phyloP scores from a whole-genome alignment of 331 rosid genomes.

The Spiraea crenata region DNA sequence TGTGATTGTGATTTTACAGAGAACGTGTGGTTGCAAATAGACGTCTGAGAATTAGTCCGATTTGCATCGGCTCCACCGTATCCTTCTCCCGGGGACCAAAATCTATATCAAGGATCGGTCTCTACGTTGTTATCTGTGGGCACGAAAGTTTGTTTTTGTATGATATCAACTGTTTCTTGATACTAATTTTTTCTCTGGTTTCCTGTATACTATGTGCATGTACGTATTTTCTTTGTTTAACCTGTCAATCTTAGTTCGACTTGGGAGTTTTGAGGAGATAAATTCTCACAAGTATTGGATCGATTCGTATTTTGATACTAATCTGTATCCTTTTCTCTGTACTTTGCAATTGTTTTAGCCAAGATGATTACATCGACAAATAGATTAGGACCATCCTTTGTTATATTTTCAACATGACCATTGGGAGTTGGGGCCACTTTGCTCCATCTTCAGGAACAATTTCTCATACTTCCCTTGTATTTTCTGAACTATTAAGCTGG shows the following conservation, averaged over 20 bases:
- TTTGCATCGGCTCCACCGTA: constrained; percentile 29
- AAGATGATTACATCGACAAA: constrained; percentile 7
- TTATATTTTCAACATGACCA: background rate
- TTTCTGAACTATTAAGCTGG: constrained; percentile 6
- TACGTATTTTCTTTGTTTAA: too few species aligned
- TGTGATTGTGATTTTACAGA: constrained; percentile 43
- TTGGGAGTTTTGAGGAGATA: too few species aligned
- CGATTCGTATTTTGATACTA: too few species aligned
- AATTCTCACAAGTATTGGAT: too few species aligned
- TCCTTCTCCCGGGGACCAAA: background rate
- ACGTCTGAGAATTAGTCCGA: constrained; percentile 12
- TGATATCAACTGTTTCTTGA: too few species aligned
- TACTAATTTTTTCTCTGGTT: too few species aligned
- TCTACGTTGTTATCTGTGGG: background rate
- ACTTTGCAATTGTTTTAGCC: background rate
- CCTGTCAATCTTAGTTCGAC: too few species aligned
- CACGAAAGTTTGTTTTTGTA: background rate
- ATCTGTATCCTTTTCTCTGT: too few species aligned
- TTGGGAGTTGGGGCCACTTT: constrained; percentile 29
- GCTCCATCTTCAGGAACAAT: constrained; percentile 26
- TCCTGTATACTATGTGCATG: too few species aligned
- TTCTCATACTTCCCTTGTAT: constrained; percentile 8
- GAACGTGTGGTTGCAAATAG: constrained; percentile 39
- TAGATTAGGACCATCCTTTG: constrained; percentile 6
- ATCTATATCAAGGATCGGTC: background rate